Base-by-base conservation (phyloP, 208 protist genomes). In the Endotrypanum monterogeii region DNA sequence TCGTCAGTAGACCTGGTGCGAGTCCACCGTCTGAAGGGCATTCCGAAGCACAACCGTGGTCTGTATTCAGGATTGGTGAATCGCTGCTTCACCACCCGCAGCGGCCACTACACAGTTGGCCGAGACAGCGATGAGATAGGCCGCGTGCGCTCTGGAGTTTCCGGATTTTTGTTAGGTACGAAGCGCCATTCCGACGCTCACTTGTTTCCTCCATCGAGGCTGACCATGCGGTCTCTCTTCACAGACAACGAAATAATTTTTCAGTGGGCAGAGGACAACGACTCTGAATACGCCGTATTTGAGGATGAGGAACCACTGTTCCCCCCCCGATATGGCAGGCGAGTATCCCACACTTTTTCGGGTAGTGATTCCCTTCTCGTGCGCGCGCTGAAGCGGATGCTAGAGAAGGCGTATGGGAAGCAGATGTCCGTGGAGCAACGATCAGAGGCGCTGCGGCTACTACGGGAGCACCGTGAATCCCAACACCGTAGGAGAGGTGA, bases 21-120 rank as follows among this genome's bases (percentile, higher is more conserved):
- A 7, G 78, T 90, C 35, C 74, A 86, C 41, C 82, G 86, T 0
- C 79, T 95, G 37, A 63, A 83, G 52, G 83, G 82, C 20, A 48
- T 88, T 1, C 82, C 88, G 2, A 71, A 91, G 28, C 80, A 95
- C 83, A 85, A 95, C 78, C 82, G 90, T 41, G 85, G 86, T 25
- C 69, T 95, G 28, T 90, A 86, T 50, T 86, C 86, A 0, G 82
- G 71, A 12, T 75, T 89, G 50, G 73, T 62, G 14, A 25, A 48
- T 18, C 63, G 58, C 39, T 52, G 61, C 25, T 83, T 69, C 46
- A 78, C 75, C 6, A 90, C 86, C 23, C 86, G 80, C 61, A 90
- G 86, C 51, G 86, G 86, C 3, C 67, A 83, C 66, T 82, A 82
- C 44, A 57, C 85, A 28, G 71, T 88, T 20, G 83, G 83, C 30